Conservation (phyloP, 345 rosid species). For the Aethionema arabicum region DNA sequence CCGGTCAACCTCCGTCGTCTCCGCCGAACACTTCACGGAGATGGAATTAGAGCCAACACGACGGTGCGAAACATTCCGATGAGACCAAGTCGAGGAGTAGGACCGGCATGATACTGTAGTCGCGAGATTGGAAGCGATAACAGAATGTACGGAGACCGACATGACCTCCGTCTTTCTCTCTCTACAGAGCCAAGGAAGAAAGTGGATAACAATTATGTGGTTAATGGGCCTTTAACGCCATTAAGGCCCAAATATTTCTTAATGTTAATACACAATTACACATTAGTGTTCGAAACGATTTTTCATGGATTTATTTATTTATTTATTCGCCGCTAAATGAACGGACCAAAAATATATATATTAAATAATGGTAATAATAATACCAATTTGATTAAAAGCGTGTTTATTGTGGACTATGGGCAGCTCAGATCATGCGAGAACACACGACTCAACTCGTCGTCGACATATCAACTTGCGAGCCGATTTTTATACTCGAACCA, state of each 20-base stretch:
- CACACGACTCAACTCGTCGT: too few relatives aligned
- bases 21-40: slow-evolving; percentile 52
- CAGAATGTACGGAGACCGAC: slow-evolving; percentile 39
- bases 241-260: background rate
- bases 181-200: background rate
- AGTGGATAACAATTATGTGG: slow-evolving; percentile 1
- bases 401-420: too few relatives aligned
- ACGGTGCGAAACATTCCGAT: slow-evolving; percentile 23
- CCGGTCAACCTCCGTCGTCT: slow-evolving; percentile 39
- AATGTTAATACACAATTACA: too few relatives aligned
- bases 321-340: too few relatives aligned
- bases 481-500: too few relatives aligned
- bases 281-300: too few relatives aligned
- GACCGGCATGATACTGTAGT: slow-evolving; percentile 23
- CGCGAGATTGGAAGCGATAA: slow-evolving; percentile 36
- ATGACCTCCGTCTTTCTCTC: slow-evolving; percentile 19
- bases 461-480: too few relatives aligned
- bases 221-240: background rate
- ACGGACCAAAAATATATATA: too few relatives aligned
- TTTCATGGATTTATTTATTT: too few relatives aligned
- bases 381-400: too few relatives aligned
- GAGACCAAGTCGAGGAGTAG: slow-evolving; percentile 12
- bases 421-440: too few relatives aligned
- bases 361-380: too few relatives aligned
- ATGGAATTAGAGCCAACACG: slow-evolving; percentile 21